Base-by-base conservation (phyloP, 164 flowering plant species). In the Macadamia integrifolia region DNA sequence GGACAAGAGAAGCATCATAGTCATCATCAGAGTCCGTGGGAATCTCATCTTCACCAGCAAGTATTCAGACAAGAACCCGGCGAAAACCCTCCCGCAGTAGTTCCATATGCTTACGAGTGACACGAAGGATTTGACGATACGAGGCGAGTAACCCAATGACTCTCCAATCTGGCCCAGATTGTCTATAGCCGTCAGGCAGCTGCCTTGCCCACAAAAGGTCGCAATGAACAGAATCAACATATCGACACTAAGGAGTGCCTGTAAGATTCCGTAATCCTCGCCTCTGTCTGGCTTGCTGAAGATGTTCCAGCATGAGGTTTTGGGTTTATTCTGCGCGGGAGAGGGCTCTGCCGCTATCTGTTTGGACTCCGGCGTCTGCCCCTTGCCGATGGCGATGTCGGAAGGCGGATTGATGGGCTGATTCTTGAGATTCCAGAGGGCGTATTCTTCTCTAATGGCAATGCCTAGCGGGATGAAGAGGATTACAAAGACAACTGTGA, bases 81-180 rank as follows among this genome's bases (percentile, higher is more conserved):
- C 62, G 52, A 75, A 78, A 10, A 86, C 86, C 55, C 90, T 69
- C 1, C 90, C 88, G 57, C 81, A 81, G 76, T 79, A 84, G 50
- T 81, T 86, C 90, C 90, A 84, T 46, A 84, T 79, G 71, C 87
- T 86, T 1, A 86, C 82, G 0, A 86, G 82, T 0, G 90, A 84
- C 1, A 75, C 72, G 46, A 71, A 71, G 6, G 75, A 63, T 30
- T 69, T 68, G 17, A 65, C 64, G 17, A 66, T 61, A 23, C 6
- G 68, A 49, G 62, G 11, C 3, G 66, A 66, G 53, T 75, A 75
- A 9, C 72, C 75, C 23, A 75, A 31, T 1, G 78, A 75, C 64
- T 68, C 62, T 12, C 78, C 78, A 11, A 75, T 71, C 72, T 75
- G 78, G n/a, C 78, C 78, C 62, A 75, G 52, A 15, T 75, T 75